Conservation (phyloP, 129 eudicot genomes). For the Lonicera japonica region DNA sequence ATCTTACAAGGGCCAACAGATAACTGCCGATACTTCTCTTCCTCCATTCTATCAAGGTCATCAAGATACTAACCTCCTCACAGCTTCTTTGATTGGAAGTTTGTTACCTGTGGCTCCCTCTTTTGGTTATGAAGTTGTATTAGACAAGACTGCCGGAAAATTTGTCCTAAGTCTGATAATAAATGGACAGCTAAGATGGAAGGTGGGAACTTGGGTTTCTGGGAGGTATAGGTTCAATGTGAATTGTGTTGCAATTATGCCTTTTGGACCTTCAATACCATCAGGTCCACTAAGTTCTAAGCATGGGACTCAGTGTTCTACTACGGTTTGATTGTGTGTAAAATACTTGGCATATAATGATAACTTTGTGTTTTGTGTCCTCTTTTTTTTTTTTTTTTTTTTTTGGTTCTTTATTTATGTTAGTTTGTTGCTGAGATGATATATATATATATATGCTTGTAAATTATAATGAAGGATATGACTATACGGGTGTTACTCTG, state of each 20-base stretch:
- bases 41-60: constrained; percentile 67
- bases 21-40: constrained; percentile 47
- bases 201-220: constrained; percentile 72
- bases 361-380: too few species aligned
- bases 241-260: constrained; percentile 59
- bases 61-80: constrained; percentile 46
- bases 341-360: too few species aligned
- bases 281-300: constrained; percentile 50
- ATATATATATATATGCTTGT: too few species aligned
- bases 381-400: too few species aligned
- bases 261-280: constrained; percentile 47
- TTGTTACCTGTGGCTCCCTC: constrained; percentile 57
- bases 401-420: too few species aligned
- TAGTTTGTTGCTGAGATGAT: too few species aligned
- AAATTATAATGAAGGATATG: too few species aligned
- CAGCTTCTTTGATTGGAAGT: constrained; percentile 46
- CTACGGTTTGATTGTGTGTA: constrained; percentile 28
- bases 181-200: constrained; percentile 71
- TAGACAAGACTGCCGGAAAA: constrained; percentile 51
- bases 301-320: constrained; percentile 64
- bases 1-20: constrained; percentile 70
- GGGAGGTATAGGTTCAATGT: constrained; percentile 60
- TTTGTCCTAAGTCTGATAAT: constrained; percentile 43
- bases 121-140: constrained; percentile 54
- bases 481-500: too few species aligned